Conservation (phyloP, 2,329 filamentous ascomycete genomes). For the Aspergillus amoenus region DNA sequence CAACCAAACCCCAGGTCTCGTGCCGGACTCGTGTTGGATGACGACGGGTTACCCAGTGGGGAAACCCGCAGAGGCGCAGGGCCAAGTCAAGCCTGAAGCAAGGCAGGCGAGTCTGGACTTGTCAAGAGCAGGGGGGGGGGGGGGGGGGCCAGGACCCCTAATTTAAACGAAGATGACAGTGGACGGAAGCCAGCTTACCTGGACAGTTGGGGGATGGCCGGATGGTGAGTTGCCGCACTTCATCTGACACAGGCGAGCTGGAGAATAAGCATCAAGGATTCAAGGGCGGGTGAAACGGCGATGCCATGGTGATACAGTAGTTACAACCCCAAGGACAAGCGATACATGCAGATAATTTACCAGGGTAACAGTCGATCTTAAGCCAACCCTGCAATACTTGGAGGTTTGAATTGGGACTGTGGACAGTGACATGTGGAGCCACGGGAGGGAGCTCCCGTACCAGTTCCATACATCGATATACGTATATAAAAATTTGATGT, state of each 20-base stretch:
- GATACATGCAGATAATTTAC: too few relatives aligned
- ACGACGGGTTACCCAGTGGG: conserved; percentile 14
- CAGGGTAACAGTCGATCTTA: neutral
- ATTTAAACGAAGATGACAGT: neutral
- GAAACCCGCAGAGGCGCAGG: conserved; percentile 16
- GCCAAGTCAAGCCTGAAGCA: conserved; percentile 5
- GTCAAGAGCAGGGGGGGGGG: conserved; percentile 9
- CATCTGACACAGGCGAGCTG: conserved; percentile 7
- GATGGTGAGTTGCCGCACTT: neutral
- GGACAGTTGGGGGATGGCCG: too few relatives aligned
- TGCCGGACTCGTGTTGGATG: neutral
- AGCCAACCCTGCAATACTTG: neutral
- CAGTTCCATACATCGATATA: conserved; percentile 1
- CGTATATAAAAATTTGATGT: neutral
- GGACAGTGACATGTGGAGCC: conserved; percentile 13
- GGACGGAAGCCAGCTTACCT: neutral
- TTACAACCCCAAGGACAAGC: too few relatives aligned
- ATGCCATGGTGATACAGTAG: neutral
- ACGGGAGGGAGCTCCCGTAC: conserved; percentile 13
- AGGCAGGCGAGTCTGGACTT: neutral
- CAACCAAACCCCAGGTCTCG: neutral
- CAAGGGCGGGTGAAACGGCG: neutral
- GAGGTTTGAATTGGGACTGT: neutral
- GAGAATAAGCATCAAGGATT: conserved; percentile 11
- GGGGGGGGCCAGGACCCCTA: conserved; percentile 10